phyloP scores from a whole-genome alignment of 1,284 basidiomycete genomes.

The Wallemia ichthyophaga region DNA sequence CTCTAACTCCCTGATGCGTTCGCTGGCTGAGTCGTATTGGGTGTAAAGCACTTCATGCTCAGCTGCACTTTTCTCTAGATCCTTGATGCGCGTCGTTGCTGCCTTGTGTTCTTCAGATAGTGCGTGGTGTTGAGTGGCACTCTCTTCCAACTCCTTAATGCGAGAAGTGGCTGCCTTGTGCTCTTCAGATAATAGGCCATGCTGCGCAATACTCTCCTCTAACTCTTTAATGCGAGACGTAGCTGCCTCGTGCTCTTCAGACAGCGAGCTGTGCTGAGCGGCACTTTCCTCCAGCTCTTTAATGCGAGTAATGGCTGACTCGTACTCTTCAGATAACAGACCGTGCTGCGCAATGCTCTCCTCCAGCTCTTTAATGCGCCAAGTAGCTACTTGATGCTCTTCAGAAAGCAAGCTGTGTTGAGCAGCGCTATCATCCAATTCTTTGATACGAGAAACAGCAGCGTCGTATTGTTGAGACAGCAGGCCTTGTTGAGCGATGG shows the following conservation, averaged over 20 bases:
- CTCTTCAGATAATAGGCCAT: neutral
- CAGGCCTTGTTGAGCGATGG: neutral
- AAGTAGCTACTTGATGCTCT: neutral
- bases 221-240: neutral
- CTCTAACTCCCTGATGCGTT: neutral
- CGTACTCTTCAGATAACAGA: neutral
- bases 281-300: neutral
- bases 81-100: neutral
- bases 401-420: neutral
- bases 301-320: neutral
- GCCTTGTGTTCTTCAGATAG: neutral
- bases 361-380: neutral
- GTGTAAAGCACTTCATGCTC: neutral
- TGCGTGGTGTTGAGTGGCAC: neutral
- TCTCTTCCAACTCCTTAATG: neutral
- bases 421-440: neutral
- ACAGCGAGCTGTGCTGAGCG: neutral
- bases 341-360: neutral
- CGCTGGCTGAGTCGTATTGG: neutral
- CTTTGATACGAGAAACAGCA: neutral
- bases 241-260: neutral
- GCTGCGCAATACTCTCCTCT: neutral
- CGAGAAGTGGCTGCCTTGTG: neutral
- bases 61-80: neutral
- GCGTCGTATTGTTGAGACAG: neutral